A percentile compares a stretch with the other conserved stretches of the same genome.
phyloP scores from a whole-genome alignment of 768 basidiomycete genomes.

The Pleurotus tuoliensis region DNA sequence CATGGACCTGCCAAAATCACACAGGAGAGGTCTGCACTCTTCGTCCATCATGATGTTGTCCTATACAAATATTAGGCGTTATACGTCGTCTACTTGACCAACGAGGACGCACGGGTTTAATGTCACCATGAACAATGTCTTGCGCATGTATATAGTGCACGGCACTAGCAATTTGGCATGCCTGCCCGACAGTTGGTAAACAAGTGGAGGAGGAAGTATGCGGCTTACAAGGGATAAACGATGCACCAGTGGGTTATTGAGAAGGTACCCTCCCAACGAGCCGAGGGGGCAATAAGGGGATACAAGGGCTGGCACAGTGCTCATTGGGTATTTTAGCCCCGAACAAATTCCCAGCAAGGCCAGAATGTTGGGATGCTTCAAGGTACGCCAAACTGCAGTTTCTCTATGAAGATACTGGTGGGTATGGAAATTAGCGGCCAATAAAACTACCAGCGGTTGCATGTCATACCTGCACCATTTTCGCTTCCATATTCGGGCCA shows the following conservation, averaged over 20 bases:
- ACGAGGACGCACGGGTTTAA: constrained; percentile 17
- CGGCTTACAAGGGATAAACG: no score
- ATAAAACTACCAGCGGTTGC: no score
- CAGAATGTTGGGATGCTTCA: constrained; percentile 9
- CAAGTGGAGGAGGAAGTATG: no score
- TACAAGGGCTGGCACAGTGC: constrained; percentile 9
- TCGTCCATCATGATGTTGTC: no score
- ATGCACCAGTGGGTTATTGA: no score
- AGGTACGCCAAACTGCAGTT: background rate
- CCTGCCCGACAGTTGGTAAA: no score
- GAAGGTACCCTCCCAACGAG: no score
- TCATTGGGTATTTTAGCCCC: background rate
- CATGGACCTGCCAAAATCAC: constrained; percentile 19
- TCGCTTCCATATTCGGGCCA: background rate
- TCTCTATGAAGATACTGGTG: constrained; percentile 10
- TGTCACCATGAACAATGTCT: constrained; percentile 15
- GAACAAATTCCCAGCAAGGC: constrained; percentile 1
- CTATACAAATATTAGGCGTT: no score
- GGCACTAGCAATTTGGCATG: constrained; percentile 12
- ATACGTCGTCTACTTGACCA: no score
- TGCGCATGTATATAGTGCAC: constrained; percentile 16
- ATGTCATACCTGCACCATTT: background rate
- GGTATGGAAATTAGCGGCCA: no score
- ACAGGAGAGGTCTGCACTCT: constrained; percentile 10
- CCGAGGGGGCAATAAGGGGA: no score